Evolutionary conservation across 1,284 basidiomycete genomes (phyloP).

Genomic region (Singerocomus inundabilis): DNA sequence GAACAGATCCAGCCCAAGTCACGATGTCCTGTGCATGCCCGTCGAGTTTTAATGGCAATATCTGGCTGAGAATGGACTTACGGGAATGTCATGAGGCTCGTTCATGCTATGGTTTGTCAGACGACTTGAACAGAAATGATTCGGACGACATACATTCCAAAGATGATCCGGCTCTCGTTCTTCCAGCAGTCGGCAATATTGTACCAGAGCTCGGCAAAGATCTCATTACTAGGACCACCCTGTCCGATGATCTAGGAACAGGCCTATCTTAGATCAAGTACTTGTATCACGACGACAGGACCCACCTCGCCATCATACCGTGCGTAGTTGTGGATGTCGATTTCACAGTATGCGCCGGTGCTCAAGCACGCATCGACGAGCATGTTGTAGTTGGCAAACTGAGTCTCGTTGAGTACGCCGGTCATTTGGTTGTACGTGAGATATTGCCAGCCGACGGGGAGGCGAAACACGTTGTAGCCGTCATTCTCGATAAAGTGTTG

Average conservation of each 20-base stretch:
- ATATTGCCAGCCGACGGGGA: constrained; percentile 52
- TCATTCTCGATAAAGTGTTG: constrained; percentile 46
- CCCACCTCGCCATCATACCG: constrained; percentile 46
- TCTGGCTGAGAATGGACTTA: constrained; percentile 3
- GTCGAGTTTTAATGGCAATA: background rate
- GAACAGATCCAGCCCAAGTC: constrained; percentile 37
- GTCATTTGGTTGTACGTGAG: constrained; percentile 40
- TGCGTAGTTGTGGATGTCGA: constrained; percentile 62
- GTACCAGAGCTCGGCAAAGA: constrained; percentile 56
- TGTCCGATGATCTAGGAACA: constrained; percentile 50
- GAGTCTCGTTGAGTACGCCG: constrained; percentile 43
- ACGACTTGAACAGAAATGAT: background rate
- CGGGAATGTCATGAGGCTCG: constrained; percentile 49
- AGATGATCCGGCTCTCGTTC: constrained; percentile 50
- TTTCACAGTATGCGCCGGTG: constrained; percentile 47
- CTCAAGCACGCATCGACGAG: constrained; percentile 48
- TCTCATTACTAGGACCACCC: constrained; percentile 55
- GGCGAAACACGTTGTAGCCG: constrained; percentile 44
- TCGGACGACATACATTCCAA: constrained; percentile 43
- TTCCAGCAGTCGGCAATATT: constrained; percentile 53
- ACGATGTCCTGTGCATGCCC: constrained; percentile 34
- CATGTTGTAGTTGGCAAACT: constrained; percentile 49
- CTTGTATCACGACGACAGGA: background rate
- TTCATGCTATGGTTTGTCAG: constrained; percentile 43
- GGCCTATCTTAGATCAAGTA: background rate